These are phyloP conservation scores for Penicillium sp. DNA, from an alignment of 2,329 filamentous ascomycete species.

Conservation along the genomic window DNA sequence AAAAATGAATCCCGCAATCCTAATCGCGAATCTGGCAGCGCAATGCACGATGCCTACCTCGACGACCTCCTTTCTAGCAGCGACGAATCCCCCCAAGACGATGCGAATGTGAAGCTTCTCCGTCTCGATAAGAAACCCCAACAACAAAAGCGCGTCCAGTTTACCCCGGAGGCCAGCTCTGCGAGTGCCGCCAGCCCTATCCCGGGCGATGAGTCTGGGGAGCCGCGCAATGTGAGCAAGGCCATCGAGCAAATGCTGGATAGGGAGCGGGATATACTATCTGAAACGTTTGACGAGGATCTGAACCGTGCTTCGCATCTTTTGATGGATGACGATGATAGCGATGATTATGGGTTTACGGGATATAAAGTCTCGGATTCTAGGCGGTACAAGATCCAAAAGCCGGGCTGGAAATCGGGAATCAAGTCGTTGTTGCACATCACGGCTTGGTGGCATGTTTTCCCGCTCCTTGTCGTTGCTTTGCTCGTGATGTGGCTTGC, in stretches of 20 bases:
- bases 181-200: conserved; percentile 1
- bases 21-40: neutral
- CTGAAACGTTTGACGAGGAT: conserved; percentile 22
- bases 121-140: conserved; percentile 3
- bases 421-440: conserved; percentile 13
- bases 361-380: conserved; percentile 6
- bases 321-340: conserved; percentile 17
- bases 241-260: conserved; percentile 21
- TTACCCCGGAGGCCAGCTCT: neutral
- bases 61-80: conserved; percentile 8
- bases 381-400: neutral
- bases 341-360: conserved; percentile 22
- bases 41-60: neutral
- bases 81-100: conserved; percentile 14
- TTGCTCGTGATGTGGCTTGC: conserved; percentile 22
- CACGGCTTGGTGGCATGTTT: conserved; percentile 23
- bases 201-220: neutral
- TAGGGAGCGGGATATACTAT: conserved; percentile 11
- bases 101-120: conserved; percentile 19
- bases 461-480: conserved; percentile 8
- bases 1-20: neutral
- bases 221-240: conserved; percentile 17
- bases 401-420: neutral
- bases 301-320: conserved; percentile 19
- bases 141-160: neutral